These are phyloP conservation scores for Triadica sebifera DNA, from an alignment of 345 rosid species.

Conservation along the genomic window DNA sequence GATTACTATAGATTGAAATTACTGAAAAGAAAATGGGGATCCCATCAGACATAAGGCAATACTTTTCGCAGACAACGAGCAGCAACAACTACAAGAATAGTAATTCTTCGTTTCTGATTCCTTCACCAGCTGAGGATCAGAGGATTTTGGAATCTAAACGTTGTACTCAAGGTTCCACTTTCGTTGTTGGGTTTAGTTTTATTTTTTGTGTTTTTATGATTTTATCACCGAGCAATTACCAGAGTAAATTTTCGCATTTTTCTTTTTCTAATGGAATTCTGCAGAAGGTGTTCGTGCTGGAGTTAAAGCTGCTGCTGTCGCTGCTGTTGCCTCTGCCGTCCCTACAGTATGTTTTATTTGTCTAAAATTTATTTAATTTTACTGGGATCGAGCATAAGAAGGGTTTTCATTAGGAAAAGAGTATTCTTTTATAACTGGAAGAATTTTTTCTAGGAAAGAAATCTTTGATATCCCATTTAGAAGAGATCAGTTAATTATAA, in stretches of 20 bases:
- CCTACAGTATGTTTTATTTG: slow-evolving; percentile 46
- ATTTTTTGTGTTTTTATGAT: background rate
- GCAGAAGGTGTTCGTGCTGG: slow-evolving; percentile 68
- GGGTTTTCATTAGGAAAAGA: background rate
- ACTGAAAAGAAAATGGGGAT: slow-evolving; percentile 12
- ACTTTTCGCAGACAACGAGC: background rate
- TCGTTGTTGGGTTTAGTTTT: background rate
- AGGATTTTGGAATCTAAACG: slow-evolving; percentile 21
- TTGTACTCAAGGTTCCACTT: slow-evolving; percentile 26
- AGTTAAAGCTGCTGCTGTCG: slow-evolving; percentile 51
- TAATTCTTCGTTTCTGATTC: slow-evolving; percentile 8
- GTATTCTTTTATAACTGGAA: background rate
- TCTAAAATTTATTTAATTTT: background rate
- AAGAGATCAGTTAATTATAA: background rate
- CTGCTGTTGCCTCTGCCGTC: slow-evolving; percentile 41
- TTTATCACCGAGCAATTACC: background rate
- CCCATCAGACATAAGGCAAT: slow-evolving; percentile 12
- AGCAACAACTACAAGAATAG: background rate
- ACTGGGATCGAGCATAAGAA: background rate
- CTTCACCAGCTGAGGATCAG: slow-evolving; percentile 29
- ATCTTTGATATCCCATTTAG: background rate
- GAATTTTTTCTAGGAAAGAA: background rate
- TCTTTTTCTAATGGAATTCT: background rate
- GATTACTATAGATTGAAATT: background rate
- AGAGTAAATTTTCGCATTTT: background rate